These are phyloP conservation scores for Fraxinus baroniana DNA, from an alignment of 305 asterid species.

Conservation along the genomic window DNA sequence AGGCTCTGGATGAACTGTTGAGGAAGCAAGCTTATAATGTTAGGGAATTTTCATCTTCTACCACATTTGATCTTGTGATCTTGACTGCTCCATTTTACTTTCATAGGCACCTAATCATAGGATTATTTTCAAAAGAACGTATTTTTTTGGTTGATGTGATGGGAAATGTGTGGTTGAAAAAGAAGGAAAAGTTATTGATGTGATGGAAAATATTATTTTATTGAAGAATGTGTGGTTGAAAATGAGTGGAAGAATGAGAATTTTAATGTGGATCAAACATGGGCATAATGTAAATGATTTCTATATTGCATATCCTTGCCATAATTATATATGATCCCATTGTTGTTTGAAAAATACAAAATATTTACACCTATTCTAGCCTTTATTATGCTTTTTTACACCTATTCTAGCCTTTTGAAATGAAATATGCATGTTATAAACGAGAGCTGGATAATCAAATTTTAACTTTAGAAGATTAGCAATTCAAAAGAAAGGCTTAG, in stretches of 20 bases:
- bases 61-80: neutral
- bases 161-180: no score
- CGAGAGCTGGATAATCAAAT: neutral
- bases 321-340: neutral
- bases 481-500: slow-evolving; percentile 9
- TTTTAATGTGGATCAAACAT: no score
- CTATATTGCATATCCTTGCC: neutral
- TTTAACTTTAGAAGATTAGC: neutral
- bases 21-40: neutral
- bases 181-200: no score
- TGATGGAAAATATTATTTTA: no score
- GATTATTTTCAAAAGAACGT: no score
- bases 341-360: no score
- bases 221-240: no score
- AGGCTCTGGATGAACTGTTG: neutral
- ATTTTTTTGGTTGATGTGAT: no score
- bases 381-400: neutral
- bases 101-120: neutral
- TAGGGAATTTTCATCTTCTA: neutral
- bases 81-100: neutral
- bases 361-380: no score
- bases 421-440: neutral
- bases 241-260: no score
- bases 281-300: no score
- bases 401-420: neutral